These are phyloP conservation scores for Ophiognomonia clavigignenti-juglandacearum DNA, from an alignment of 2,329 filamentous ascomycete genomes.

Conservation along the genomic window DNA sequence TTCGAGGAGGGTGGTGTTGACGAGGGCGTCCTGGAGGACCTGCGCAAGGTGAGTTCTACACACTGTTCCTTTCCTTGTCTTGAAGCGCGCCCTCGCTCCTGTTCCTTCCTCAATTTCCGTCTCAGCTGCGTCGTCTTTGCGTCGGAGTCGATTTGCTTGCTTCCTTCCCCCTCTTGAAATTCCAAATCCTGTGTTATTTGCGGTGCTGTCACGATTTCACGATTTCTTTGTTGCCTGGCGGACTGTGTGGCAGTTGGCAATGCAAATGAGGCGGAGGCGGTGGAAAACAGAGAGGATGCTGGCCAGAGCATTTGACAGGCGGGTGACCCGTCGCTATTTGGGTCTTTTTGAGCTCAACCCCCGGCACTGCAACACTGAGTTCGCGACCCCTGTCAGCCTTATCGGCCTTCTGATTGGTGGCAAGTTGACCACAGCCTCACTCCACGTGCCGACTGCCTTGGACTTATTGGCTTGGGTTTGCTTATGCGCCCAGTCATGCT, in stretches of 20 bases:
- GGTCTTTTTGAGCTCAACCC: constrained; percentile 44
- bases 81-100: too few species aligned
- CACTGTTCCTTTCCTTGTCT: not conserved
- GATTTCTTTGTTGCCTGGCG: constrained; percentile 16
- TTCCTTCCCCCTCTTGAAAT: not conserved
- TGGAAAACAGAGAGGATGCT: constrained; percentile 29
- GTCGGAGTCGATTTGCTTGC: not conserved
- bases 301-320: constrained; percentile 28
- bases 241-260: constrained; percentile 12
- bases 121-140: not conserved
- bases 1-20: constrained; percentile 97
- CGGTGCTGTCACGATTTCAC: not conserved
- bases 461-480: not conserved
- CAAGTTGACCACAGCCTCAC: constrained; percentile 2
- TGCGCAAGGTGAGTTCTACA: constrained; percentile 75
- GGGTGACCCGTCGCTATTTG: constrained; percentile 50
- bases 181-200: not conserved
- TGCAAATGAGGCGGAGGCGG: constrained; percentile 22
- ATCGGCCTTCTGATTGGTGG: constrained; percentile 23
- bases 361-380: constrained; percentile 17
- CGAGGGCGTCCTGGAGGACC: constrained; percentile 76
- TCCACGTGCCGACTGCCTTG: not conserved
- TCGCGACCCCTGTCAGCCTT: constrained; percentile 19
- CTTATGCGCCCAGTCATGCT: constrained; percentile 1
- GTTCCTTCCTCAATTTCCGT: too few species aligned